phyloP scores from a whole-genome alignment of 1,139 yeast genomes.

The Lodderomyces jiufengensis region DNA sequence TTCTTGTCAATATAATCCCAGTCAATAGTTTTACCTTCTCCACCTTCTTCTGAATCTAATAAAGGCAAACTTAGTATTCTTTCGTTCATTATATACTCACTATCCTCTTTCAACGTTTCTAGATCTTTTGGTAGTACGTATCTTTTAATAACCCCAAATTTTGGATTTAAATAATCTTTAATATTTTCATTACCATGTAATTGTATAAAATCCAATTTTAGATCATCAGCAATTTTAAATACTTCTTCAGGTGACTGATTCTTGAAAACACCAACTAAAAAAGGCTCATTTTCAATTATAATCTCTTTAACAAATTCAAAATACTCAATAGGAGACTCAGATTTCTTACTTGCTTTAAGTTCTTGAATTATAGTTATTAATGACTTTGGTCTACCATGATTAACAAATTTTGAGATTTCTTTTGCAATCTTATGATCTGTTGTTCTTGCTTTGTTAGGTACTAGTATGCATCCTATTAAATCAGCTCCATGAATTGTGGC shows the following conservation, averaged over 20 bases:
- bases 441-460: constrained; percentile 77
- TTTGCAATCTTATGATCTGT: constrained; percentile 53
- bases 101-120: constrained; percentile 20
- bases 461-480: constrained; percentile 79
- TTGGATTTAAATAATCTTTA: constrained; percentile 13
- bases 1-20: constrained; percentile 49
- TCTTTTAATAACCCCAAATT: constrained; percentile 67
- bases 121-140: constrained; percentile 59
- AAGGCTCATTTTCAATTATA: constrained; percentile 56
- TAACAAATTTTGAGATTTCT: constrained; percentile 43
- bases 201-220: constrained; percentile 74
- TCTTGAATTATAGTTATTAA: background rate
- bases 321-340: constrained; percentile 24
- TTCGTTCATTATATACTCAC: constrained; percentile 15
- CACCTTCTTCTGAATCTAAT: constrained; percentile 87
- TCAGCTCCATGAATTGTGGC: constrained; percentile 76
- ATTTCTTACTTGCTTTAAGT: constrained; percentile 16
- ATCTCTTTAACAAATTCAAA: constrained; percentile 28
- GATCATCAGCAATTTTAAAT: constrained; percentile 37
- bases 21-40: constrained; percentile 77
- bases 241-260: constrained; percentile 74
- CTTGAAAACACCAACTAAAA: constrained; percentile 84
- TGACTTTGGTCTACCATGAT: constrained; percentile 5
- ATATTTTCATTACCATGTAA: constrained; percentile 82
- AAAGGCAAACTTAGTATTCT: constrained; percentile 51